Evolutionary conservation across 2,329 filamentous ascomycete species (phyloP).

Genomic region (Pseudodiploospora longispora): DNA sequence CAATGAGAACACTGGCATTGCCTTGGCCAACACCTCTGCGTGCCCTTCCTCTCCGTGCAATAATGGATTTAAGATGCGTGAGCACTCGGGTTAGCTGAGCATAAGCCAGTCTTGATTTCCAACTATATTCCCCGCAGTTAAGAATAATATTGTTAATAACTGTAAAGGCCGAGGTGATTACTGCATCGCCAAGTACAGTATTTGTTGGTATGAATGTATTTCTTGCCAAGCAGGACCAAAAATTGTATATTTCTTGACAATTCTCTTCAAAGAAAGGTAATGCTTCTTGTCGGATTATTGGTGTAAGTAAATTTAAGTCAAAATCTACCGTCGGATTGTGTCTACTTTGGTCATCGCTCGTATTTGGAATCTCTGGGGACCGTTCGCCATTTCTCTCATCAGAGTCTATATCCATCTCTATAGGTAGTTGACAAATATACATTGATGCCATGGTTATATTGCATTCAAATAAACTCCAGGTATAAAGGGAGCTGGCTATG

Average conservation of each 20-base stretch:
- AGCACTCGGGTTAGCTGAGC: not conserved
- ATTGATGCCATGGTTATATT: not conserved
- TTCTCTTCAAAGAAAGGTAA: conserved; percentile 1
- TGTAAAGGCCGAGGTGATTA: conserved; percentile 2
- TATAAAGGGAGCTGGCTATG: too few species aligned
- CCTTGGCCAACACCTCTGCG: conserved; percentile 1
- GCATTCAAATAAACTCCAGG: too few species aligned
- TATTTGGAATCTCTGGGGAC: not conserved
- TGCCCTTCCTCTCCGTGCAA: conserved; percentile 1
- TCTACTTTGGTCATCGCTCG: not conserved
- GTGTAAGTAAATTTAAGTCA: conserved; percentile 3
- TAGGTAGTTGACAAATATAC: not conserved
- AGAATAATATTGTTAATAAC: conserved; percentile 1
- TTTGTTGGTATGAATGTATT: conserved; percentile 1
- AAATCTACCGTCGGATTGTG: conserved; percentile 1
- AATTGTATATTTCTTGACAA: conserved; percentile 3
- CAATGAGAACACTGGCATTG: conserved; percentile 3
- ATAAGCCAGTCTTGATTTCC: conserved; percentile 1
- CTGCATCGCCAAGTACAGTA: not conserved
- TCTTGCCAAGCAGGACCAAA: conserved; percentile 3
- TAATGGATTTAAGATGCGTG: not conserved
- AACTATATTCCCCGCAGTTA: not conserved
- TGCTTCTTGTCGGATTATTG: conserved; percentile 1
- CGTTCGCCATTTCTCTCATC: not conserved
- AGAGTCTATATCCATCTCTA: conserved; percentile 2